These are phyloP conservation scores for Cryphonectria carpinicola DNA, from an alignment of 2,329 filamentous ascomycete genomes.

Conservation along the genomic window DNA sequence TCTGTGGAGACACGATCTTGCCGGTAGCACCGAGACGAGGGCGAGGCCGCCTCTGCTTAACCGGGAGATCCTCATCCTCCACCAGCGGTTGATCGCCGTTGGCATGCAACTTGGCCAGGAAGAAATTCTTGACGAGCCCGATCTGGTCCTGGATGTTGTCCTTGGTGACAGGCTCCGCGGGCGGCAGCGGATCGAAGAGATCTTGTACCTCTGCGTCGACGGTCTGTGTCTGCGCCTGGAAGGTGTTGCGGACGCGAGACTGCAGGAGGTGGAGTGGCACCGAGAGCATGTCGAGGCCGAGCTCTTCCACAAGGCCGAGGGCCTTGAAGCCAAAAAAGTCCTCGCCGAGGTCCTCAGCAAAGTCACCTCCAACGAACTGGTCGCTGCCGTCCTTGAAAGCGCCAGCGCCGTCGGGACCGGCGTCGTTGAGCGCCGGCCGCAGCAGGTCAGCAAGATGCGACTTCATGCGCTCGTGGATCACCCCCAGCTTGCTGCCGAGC, in stretches of 20 bases:
- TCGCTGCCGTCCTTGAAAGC: conserved; percentile 97
- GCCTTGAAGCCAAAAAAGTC: conserved; percentile 99
- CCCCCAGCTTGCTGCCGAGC: conserved; percentile 74
- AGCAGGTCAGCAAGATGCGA: conserved; percentile 89
- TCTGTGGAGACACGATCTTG: conserved; percentile 85
- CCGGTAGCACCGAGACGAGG: conserved; percentile 71
- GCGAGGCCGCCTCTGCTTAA: conserved; percentile 82
- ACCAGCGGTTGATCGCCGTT: conserved; percentile 81
- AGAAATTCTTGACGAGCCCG: conserved; percentile 88
- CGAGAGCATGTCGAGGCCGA: conserved; percentile 83
- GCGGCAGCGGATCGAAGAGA: conserved; percentile 69
- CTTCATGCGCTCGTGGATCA: conserved; percentile 95
- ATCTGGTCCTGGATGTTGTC: conserved; percentile 81
- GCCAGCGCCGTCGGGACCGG: conserved; percentile 79
- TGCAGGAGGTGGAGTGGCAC: conserved; percentile 95
- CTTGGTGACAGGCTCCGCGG: conserved; percentile 76
- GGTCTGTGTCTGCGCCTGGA: conserved; percentile 74
- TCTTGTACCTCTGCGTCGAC: conserved; percentile 61
- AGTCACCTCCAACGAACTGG: conserved; percentile 94
- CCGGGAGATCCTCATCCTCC: conserved; percentile 92
- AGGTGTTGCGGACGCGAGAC: conserved; percentile 83
- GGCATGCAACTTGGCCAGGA: conserved; percentile 83
- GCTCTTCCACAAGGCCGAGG: conserved; percentile 87
- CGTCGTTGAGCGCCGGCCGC: conserved; percentile 83
- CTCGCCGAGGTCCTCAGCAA: conserved; percentile 95